Evolutionary conservation across 805 yeast genomes (phyloP), one percentile per base, ranked within the genome.

Genomic region (Cyberlindnera misumaiensis): DNA sequence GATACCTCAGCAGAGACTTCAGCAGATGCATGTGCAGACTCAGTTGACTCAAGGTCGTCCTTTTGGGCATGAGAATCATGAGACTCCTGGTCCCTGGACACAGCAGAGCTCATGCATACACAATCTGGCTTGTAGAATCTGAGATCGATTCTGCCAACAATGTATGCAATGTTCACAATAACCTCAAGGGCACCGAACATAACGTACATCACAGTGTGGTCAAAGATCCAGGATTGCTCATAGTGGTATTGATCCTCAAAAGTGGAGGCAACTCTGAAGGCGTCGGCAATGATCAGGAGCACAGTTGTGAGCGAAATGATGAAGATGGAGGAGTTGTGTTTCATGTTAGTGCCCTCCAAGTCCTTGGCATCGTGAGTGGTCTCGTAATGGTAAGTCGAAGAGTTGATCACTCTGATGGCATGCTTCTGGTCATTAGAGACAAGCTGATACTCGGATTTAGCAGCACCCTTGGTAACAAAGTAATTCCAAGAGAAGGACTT

Each of bases 101-200:
- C 24, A 20, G 24, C 24, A 6, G 24, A 5, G 5, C 8, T 8
- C 24, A 20, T 8, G 24, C 24, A 20, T 20, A 20, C 24, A 20
- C 24, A 6, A 57, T 83, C 90, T 15, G 93, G 89, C 56, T 83
- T 77, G 69, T 83, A 83, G 64, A 83, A 83, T 60, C 93, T 72
- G 52, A 83, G 66, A 57, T 83, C 94, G 34, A 80, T 73, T 60
- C 94, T 72, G 22, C 80, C 77, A 30, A 80, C 49, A 40, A 83
- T 56, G 57, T 75, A 80, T 28, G 77, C 45, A 13, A 75, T 34
- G 48, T 78, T 73, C 41, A 78, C 75, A 18, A 79, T 48, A 0
- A 70, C 65, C 62, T 83, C 93, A 33, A 80, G 64, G 9, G 70
- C 76, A 34, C 89, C 89, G 73, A 83, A 83, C 46, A 74, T 60